Evolutionary conservation across 306 rosid genomes (phyloP).

Genomic region (Trichosanthes truncata): DNA sequence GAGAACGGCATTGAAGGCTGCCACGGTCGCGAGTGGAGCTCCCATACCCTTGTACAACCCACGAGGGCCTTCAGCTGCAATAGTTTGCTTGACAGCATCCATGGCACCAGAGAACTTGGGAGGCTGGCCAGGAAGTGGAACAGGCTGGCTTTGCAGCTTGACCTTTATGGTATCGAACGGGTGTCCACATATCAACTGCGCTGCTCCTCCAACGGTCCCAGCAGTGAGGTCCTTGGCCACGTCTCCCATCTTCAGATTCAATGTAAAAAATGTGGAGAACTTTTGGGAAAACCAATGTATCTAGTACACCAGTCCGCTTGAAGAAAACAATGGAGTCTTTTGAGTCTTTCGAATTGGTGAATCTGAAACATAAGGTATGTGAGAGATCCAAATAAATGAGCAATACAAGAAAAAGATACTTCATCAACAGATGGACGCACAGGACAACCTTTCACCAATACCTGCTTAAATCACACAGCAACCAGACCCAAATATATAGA

Average conservation of each 20-base stretch:
- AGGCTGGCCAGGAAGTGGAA: slow-evolving; percentile 73
- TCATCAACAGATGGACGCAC: neutral
- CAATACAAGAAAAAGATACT: neutral
- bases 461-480: neutral
- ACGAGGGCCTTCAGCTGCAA: slow-evolving; percentile 82
- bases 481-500: neutral
- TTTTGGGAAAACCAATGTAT: neutral
- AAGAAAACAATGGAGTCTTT: neutral
- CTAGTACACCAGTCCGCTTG: neutral
- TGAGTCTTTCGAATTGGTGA: neutral
- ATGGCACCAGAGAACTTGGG: slow-evolving; percentile 77
- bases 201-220: slow-evolving; percentile 90
- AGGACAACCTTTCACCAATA: neutral
- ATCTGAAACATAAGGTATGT: neutral
- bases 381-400: neutral
- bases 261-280: neutral
- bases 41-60: slow-evolving; percentile 99
- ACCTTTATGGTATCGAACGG: slow-evolving; percentile 98
- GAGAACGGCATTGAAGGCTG: slow-evolving; percentile 90
- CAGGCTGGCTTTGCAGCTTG: slow-evolving; percentile 96
- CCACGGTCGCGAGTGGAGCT: slow-evolving; percentile 95
- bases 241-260: slow-evolving; percentile 63
- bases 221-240: slow-evolving; percentile 86
- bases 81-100: slow-evolving; percentile 86
- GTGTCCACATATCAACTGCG: slow-evolving; percentile 80